Conservation (phyloP, 352 stramenopile genomes). For the Globisporangium middletonii region DNA sequence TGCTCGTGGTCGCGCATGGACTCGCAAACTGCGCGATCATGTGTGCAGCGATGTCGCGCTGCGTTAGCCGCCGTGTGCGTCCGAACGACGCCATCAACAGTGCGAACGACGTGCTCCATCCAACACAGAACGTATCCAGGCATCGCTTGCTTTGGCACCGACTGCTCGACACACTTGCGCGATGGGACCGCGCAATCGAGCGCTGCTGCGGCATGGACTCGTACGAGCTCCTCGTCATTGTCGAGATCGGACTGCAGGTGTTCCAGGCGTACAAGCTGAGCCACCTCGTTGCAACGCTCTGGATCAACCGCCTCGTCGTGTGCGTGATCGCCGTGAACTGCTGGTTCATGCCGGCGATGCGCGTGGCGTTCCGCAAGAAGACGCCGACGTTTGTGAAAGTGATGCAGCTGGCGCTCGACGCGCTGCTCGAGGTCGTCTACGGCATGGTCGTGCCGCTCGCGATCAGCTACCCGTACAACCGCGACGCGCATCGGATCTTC, state of each 20-base stretch:
- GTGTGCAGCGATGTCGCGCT: neutral
- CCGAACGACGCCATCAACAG: no score
- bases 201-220: neutral
- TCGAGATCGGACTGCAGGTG: constrained; percentile 9
- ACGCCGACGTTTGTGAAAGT: neutral
- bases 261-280: constrained; percentile 10
- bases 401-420: constrained; percentile 9
- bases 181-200: neutral
- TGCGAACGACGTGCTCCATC: no score
- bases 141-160: neutral
- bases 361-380: constrained; percentile 5
- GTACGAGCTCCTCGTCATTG: constrained; percentile 6
- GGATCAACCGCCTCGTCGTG: neutral
- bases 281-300: constrained; percentile 5
- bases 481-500: neutral
- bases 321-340: constrained; percentile 19
- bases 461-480: constrained; percentile 21
- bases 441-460: constrained; percentile 18
- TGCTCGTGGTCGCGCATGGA: neutral
- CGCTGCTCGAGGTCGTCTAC: constrained; percentile 13
- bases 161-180: neutral
- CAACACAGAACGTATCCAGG: no score
- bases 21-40: neutral
- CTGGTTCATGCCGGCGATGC: constrained; percentile 15
- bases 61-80: neutral